Percentiles rank a stretch among this genome's conserved stretches.
Conservation (phyloP, 345 rosid genomes). For the Boechera retrofracta region DNA sequence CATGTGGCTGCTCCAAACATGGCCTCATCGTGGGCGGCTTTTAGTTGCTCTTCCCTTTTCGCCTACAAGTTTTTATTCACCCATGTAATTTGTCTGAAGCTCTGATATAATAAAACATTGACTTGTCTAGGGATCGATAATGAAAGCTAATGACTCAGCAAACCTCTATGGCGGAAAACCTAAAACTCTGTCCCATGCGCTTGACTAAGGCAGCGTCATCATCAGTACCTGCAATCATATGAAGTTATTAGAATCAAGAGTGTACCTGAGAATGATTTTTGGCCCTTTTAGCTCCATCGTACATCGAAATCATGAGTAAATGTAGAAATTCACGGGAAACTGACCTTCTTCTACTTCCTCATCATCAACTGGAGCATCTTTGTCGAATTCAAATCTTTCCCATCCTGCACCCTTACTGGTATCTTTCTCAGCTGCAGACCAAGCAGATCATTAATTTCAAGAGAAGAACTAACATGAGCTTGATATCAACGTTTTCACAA, state of each 20-base stretch:
- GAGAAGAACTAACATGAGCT: conserved; percentile 6
- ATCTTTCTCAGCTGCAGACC: conserved; percentile 77
- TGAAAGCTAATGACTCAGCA: conserved; percentile 24
- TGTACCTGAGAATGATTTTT: not conserved
- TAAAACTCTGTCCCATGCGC: conserved; percentile 87
- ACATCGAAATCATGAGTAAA: conserved; percentile 3
- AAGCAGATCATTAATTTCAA: not conserved
- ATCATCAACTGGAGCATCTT: conserved; percentile 92
- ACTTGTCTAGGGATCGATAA: not conserved
- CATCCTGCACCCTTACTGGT: conserved; percentile 76
- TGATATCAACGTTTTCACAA: not conserved
- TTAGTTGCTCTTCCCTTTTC: conserved; percentile 73
- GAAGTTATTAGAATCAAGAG: conserved; percentile 10
- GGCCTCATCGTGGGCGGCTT: conserved; percentile 88
- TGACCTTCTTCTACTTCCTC: conserved; percentile 82
- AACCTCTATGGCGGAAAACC: conserved; percentile 86
- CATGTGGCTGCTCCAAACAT: conserved; percentile 78
- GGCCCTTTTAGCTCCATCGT: not conserved
- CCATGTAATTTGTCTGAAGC: not conserved
- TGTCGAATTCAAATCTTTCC: conserved; percentile 88
- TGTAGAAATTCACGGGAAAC: not conserved
- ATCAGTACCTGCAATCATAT: conserved; percentile 64
- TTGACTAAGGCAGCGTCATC: conserved; percentile 82
- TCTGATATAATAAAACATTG: not conserved
- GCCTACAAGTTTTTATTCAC: conserved; percentile 53